Conservation (phyloP, 2,329 filamentous ascomycete genomes). For the Westerdykella sp. region DNA sequence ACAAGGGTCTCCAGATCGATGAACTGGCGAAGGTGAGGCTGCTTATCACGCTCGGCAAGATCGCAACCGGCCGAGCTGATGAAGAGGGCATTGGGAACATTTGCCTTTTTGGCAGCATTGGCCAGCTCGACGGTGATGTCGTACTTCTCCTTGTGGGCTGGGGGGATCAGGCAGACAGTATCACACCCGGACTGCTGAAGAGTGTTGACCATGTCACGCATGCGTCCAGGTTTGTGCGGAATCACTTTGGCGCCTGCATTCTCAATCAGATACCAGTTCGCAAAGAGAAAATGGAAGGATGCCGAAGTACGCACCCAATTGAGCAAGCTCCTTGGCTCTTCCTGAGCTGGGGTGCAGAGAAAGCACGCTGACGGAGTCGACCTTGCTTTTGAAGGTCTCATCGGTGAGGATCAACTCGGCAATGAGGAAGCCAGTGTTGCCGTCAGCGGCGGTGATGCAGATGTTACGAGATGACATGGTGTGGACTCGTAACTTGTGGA, state of each 20-base stretch:
- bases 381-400: conserved; percentile 38
- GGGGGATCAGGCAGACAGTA: conserved; percentile 47
- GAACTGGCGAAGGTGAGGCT: conserved; percentile 48
- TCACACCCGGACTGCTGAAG: conserved; percentile 43
- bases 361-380: conserved; percentile 40
- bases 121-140: conserved; percentile 44
- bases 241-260: conserved; percentile 34
- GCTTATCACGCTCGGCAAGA: conserved; percentile 44
- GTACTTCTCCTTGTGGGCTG: conserved; percentile 43
- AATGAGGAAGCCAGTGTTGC: conserved; percentile 48
- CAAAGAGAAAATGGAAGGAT: not conserved
- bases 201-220: conserved; percentile 35
- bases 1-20: conserved; percentile 45
- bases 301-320: conserved; percentile 26
- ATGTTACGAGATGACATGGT: conserved; percentile 37
- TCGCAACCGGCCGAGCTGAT: conserved; percentile 47
- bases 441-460: conserved; percentile 46
- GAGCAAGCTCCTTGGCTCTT: conserved; percentile 38
- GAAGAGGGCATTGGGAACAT: conserved; percentile 43
- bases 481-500: conserved; percentile 8
- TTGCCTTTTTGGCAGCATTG: conserved; percentile 41
- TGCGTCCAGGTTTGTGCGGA: conserved; percentile 39
- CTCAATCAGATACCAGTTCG: not conserved
- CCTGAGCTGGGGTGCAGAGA: conserved; percentile 36
- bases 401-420: conserved; percentile 46